Percentiles rank a stretch among this genome's conserved stretches.
These are phyloP conservation scores for Pichia insulana DNA, from an alignment of 805 yeast species.

Conservation along the genomic window DNA sequence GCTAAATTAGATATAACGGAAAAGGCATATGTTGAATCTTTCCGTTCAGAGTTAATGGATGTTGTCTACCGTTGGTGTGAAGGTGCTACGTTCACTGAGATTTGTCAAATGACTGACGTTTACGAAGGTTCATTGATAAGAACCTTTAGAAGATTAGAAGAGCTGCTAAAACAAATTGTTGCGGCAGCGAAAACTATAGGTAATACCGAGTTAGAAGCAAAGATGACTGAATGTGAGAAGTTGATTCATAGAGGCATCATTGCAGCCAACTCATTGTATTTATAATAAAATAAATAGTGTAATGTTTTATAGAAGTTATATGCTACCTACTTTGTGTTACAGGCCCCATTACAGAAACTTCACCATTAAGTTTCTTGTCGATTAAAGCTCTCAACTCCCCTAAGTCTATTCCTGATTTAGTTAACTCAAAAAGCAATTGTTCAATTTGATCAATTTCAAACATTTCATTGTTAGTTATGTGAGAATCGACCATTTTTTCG, in stretches of 20 bases:
- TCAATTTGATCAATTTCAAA: not conserved
- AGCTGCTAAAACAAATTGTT: constrained; percentile 80
- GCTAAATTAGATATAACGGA: constrained; percentile 85
- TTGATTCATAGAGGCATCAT: constrained; percentile 93
- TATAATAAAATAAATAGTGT: constrained; percentile 23
- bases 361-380: not conserved
- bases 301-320: not conserved
- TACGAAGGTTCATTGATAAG: constrained; percentile 95
- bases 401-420: not conserved
- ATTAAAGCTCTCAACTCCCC: not conserved
- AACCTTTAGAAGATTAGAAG: constrained; percentile 91
- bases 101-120: constrained; percentile 97
- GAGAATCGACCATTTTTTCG: not conserved
- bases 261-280: constrained; percentile 89
- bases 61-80: constrained; percentile 95
- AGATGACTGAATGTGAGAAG: constrained; percentile 80
- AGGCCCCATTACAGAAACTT: constrained; percentile 8
- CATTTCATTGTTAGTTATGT: not conserved
- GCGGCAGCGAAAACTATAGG: constrained; percentile 94
- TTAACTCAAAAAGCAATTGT: not conserved
- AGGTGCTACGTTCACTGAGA: constrained; percentile 93
- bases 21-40: constrained; percentile 85
- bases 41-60: constrained; percentile 92
- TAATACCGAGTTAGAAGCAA: constrained; percentile 72
- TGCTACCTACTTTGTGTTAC: constrained; percentile 2